Conservation (phyloP, 1,284 basidiomycete genomes). For the Pulveroboletus sp. region DNA sequence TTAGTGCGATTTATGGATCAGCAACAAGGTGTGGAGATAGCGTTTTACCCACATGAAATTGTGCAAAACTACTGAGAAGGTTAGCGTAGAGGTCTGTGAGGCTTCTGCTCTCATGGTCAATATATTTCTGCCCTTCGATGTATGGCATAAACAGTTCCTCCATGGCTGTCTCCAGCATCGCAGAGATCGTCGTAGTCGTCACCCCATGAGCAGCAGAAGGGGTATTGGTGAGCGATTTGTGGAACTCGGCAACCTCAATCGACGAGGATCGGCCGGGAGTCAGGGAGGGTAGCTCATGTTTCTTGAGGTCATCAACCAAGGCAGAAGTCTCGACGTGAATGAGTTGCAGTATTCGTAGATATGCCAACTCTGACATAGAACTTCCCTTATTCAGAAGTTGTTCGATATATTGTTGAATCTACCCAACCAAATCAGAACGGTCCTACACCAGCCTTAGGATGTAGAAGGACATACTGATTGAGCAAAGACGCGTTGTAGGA, state of each 20-base stretch:
- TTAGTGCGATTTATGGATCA: constrained; percentile 34
- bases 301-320: constrained; percentile 91
- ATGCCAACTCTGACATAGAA: constrained; percentile 83
- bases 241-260: constrained; percentile 60
- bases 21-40: constrained; percentile 8
- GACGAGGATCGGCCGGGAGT: constrained; percentile 54
- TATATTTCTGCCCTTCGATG: constrained; percentile 87
- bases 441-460: neutral
- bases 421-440: constrained; percentile 14
- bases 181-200: constrained; percentile 58
- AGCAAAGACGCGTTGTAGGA: constrained; percentile 96
- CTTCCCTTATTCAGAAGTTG: constrained; percentile 75
- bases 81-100: constrained; percentile 81
- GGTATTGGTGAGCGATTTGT: constrained; percentile 51
- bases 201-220: constrained; percentile 41
- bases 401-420: constrained; percentile 97
- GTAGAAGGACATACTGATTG: constrained; percentile 73
- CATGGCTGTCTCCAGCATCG: constrained; percentile 92
- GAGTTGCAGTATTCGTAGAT: constrained; percentile 89
- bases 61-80: constrained; percentile 77
- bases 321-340: constrained; percentile 79
- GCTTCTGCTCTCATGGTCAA: constrained; percentile 91
- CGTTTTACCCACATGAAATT: constrained; percentile 77
- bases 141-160: constrained; percentile 97
- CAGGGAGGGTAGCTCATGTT: constrained; percentile 80